These are phyloP conservation scores for Ophiocordyceps camponoti-rufipedis DNA, from an alignment of 2,329 filamentous ascomycete genomes.

Conservation along the genomic window DNA sequence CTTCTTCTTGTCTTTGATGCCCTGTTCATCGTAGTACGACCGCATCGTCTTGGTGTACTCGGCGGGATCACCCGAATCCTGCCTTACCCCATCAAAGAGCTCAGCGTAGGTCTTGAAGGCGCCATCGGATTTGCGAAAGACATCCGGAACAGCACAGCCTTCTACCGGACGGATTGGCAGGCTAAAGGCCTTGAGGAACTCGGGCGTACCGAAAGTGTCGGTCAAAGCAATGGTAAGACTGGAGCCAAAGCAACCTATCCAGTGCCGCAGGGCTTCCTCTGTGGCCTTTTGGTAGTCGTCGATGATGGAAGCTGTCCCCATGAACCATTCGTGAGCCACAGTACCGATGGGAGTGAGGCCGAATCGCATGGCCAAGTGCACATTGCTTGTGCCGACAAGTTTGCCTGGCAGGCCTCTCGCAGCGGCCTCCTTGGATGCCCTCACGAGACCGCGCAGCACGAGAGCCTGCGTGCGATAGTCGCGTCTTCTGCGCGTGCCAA, in stretches of 20 bases:
- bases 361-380: conserved; percentile 91
- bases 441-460: conserved; percentile 71
- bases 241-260: conserved; percentile 78
- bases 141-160: conserved; percentile 20
- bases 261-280: conserved; percentile 68
- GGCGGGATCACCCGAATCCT: conserved; percentile 76
- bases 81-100: conserved; percentile 66
- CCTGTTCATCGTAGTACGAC: conserved; percentile 59
- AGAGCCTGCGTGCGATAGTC: conserved; percentile 92
- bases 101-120: conserved; percentile 53
- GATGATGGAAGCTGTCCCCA: conserved; percentile 87
- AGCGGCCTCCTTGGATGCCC: conserved; percentile 54
- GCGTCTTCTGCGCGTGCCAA: conserved; percentile 72
- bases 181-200: conserved; percentile 73
- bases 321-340: conserved; percentile 94
- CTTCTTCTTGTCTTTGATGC: conserved; percentile 63
- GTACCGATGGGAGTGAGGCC: conserved; percentile 73
- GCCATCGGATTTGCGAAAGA: conserved; percentile 20
- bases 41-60: conserved; percentile 65
- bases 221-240: conserved; percentile 80
- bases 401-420: conserved; percentile 49
- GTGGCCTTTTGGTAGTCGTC: conserved; percentile 73
- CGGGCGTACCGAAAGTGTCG: conserved; percentile 86
- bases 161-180: conserved; percentile 35
- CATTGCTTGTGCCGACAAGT: conserved; percentile 82